phyloP scores from a whole-genome alignment of 768 basidiomycete genomes.

The Suillus subaureus region DNA sequence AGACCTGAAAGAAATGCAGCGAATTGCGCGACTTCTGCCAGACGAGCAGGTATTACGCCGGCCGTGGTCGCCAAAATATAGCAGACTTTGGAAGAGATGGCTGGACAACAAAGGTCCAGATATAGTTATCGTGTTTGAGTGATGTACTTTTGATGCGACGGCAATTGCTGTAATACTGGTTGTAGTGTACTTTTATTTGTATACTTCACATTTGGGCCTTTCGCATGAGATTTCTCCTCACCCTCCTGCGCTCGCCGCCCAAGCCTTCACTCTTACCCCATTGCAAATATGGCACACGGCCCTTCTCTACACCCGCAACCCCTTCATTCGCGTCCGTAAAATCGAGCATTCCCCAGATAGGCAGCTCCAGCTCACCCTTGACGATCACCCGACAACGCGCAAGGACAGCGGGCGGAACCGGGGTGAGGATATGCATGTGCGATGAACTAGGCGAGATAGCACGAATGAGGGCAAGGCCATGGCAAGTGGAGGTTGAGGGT shows the following conservation, averaged over 20 bases:
- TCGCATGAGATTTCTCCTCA: conserved; percentile 88
- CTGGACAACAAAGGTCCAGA: conserved; percentile 28
- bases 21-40: conserved; percentile 42
- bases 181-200: conserved; percentile 4
- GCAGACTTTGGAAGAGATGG: conserved; percentile 42
- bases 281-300: conserved; percentile 74
- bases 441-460: conserved; percentile 39
- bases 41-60: conserved; percentile 39
- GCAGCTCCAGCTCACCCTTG: conserved; percentile 88
- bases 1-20: conserved; percentile 42
- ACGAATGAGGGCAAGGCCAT: conserved; percentile 81
- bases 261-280: conserved; percentile 72
- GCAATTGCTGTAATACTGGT: background rate
- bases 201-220: conserved; percentile 62
- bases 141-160: background rate
- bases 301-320: conserved; percentile 54
- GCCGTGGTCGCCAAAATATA: conserved; percentile 32
- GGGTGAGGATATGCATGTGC: conserved; percentile 77
- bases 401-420: conserved; percentile 57
- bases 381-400: conserved; percentile 53
- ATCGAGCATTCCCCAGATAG: conserved; percentile 87
- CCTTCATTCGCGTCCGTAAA: conserved; percentile 47
- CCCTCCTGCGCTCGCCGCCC: conserved; percentile 71
- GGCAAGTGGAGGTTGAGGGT: conserved; percentile 61
- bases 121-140: conserved; percentile 9